Base-by-base conservation (phyloP, 2,329 filamentous ascomycete genomes). In the Neodidymelliopsis sp. region DNA sequence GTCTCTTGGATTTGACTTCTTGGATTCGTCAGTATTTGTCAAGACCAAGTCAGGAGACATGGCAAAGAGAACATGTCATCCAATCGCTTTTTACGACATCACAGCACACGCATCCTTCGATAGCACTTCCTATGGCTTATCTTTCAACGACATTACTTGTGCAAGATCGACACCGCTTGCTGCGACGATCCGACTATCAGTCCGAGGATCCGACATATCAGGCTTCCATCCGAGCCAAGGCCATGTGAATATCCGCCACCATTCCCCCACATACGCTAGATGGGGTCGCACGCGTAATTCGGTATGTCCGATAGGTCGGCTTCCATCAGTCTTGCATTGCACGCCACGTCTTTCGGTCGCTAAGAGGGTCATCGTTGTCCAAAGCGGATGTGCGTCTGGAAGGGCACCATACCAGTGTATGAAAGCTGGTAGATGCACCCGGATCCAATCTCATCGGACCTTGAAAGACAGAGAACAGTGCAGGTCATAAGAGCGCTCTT, bases 231-330 rank as follows among this genome's bases (percentile, higher is more conserved):
- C 31, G 20, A 19, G 20, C 16, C 22, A 8, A 29, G n/a, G 18
- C 8, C 30, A 35, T 30, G 38, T 39, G 40, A 49, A 54, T 49
- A 53, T 20, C 54, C 46, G 56, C 48, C 51, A 57, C 51, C 34
- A 25, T 39, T 54, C 40, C 50, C 44, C 48, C 51, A 59, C 56
- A 53, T 57, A 51, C 51, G 48, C 54, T 54, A 53, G 39, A 51
- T 35, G 34, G 41, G 20, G 34, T 46, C 29, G 30, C 38, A 35
- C 37, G 28, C 34, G 22, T 13, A 24, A 30, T 11, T 34, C 42
- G 42, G 41, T 50, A 27, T 40, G 43, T 48, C 49, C 42, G 54
- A 56, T 54, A 56, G 46, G 49, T 28, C 34, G 19, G 25, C 15
- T 6, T 7, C 10, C 13, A 31, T 24, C 12, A 35, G 20, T 23